Evolutionary conservation across 129 eudicot genomes (phyloP), one percentile per base, ranked within the genome.

Genomic region (Centaurea solstitialis): DNA sequence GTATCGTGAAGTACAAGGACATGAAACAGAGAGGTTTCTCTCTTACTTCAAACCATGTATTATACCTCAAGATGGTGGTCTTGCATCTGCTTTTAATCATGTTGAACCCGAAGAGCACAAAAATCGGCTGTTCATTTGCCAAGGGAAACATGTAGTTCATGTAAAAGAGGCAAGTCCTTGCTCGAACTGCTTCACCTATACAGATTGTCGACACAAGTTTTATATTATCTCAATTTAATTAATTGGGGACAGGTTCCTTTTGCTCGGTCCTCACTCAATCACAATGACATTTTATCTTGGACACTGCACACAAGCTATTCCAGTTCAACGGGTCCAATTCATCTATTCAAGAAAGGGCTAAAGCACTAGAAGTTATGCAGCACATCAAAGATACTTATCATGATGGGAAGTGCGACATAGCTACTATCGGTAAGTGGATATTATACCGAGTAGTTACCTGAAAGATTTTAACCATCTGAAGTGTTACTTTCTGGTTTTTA

Each of bases 1-100:
- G 68, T 91, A 91, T 83, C 85, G 96, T 26, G 96, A 91, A 87
- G 87, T 87, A n/a, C 96, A 91, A 87, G 96, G 96, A 57, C 88
- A 91, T 75, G 96, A 91, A 83, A 86, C 96, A 13, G 91, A 87
- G 82, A 91, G 84, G 86, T 91, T 91, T 50, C 91, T 89, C 45
- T 89, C 93, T 43, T 87, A 89, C 82, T 89, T 91, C 35, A 87
- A 89, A 74, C 93, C 96, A 40, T 91, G 96, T 76, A 91, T 91
- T 64, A 89, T 91, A 73, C 96, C 96, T 38, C 86, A 77, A 79
- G 86, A 85, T 85, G 96, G 96, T 80, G 91, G 96, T 59, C 76
- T 85, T 61, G 85, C 90, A 41, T 91, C 93, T 62, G 96, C 91
- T 15, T 87, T 87, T 72, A 86, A 87, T 15, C 93, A 91, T 79